Evolutionary conservation across 2,329 filamentous ascomycete genomes (phyloP), one percentile per base, ranked within the genome.

Genomic region (Aspergillus ibericus): DNA sequence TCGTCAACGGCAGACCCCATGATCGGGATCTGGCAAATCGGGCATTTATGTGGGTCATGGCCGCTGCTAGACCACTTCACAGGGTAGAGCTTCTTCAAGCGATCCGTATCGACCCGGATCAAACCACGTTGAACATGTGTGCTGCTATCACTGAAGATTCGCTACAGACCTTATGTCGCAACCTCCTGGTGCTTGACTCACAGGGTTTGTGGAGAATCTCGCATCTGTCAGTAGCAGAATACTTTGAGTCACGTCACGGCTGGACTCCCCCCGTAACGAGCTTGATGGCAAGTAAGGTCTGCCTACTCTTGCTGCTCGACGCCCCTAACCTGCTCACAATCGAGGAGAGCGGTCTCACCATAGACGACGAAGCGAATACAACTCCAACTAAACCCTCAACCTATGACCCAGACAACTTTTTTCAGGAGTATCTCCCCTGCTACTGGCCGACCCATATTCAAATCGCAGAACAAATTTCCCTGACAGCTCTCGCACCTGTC

Each of bases 141-240:
- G 52, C 56, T 6, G 42, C 29, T 3, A 32, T 63, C 2, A 44
- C 55, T 25, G 48, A 58, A n/a, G 38, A 57, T 5, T 50, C 52
- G 1, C 32, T 64, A 5, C n/a, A 61, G 5, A 58, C 58, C 5
- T 55, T 63, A 9, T 64, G 62, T 16, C 53, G 54, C 35, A 56
- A 59, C n/a, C 35, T 64, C 13, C 46, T 64, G 6, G 40, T 46
- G 4, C 16, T 64, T 36, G 63, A 63, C 16, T 53, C 53, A 8
- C 42, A 60, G 46, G 22, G 53, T 4, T 38, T 58, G 13, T 64
- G 60, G 63, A 51, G 63, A 10, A 56, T 63, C 22, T 29, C 60
- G 1, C 63, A 64, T 53, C 46, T 63, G 1, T 63, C 60, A 1
- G 63, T 61, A 16, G 25, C 38, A 34, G 60, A 64, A 53, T 64